phyloP scores from a whole-genome alignment of 441 rosid species.

The Oxalis stricta region DNA sequence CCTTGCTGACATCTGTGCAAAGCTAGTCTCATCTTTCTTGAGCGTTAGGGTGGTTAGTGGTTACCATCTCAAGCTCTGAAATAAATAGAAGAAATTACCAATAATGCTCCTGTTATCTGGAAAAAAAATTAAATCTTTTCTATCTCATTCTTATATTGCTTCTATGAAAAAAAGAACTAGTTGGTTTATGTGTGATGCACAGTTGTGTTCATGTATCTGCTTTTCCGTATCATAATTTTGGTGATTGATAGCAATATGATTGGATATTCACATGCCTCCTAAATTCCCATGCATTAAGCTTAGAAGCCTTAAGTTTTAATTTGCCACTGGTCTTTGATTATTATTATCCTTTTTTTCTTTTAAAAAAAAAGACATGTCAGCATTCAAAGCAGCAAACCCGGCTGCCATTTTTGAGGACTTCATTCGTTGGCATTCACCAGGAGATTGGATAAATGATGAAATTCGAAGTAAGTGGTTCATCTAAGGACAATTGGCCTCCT shows the following conservation, averaged over 20 bases:
- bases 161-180: not conserved
- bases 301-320: too few species aligned
- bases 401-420: slow-evolving; percentile 91
- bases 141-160: not conserved
- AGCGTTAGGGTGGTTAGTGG: too few species aligned
- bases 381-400: slow-evolving; percentile 98
- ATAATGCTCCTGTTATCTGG: too few species aligned
- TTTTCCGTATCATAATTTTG: not conserved
- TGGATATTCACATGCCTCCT: not conserved
- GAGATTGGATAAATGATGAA: slow-evolving; percentile 70
- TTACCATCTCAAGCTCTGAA: too few species aligned
- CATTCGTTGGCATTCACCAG: slow-evolving; percentile 98
- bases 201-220: not conserved
- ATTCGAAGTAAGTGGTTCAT: slow-evolving; percentile 23
- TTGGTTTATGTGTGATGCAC: not conserved
- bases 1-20: too few species aligned
- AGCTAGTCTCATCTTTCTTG: too few species aligned
- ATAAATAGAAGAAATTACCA: too few species aligned
- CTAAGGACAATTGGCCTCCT: slow-evolving; percentile 81
- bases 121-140: too few species aligned
- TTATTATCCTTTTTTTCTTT: not conserved
- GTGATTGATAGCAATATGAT: not conserved
- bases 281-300: not conserved
- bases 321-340: too few species aligned
- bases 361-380: slow-evolving; percentile 71